A percentile compares a stretch with the other conserved stretches of the same genome.
These are phyloP conservation scores for Pseudopyricularia javanii DNA, from an alignment of 2,329 filamentous ascomycete genomes.

Conservation along the genomic window DNA sequence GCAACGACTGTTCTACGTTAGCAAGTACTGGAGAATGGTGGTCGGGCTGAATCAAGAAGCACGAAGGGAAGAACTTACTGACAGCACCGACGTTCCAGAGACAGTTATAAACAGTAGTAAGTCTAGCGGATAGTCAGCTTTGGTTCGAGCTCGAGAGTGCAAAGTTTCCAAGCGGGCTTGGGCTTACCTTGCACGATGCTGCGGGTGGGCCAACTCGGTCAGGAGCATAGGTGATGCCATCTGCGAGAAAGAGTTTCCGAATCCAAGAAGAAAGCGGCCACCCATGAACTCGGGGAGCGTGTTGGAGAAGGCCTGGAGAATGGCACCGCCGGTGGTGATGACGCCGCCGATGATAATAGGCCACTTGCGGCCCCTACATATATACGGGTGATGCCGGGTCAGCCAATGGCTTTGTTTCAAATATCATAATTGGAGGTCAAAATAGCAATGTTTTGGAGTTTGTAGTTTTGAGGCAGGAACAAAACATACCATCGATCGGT, in stretches of 20 bases:
- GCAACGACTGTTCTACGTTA: constrained; percentile 18
- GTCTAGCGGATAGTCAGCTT: neutral
- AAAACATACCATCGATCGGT: neutral
- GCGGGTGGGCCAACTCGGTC: constrained; percentile 7
- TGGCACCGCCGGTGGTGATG: constrained; percentile 32
- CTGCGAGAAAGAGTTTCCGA: constrained; percentile 9
- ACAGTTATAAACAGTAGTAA: constrained; percentile 4
- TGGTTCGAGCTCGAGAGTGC: no score
- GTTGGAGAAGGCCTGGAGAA: constrained; percentile 37
- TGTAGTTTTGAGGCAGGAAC: no score
- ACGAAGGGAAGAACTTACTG: neutral
- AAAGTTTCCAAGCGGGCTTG: no score
- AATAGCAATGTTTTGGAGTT: no score
- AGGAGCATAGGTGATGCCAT: constrained; percentile 8
- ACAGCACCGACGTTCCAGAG: constrained; percentile 6
- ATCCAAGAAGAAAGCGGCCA: constrained; percentile 13
- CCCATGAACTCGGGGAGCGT: constrained; percentile 11
- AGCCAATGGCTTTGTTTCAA: no score
- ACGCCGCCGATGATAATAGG: neutral
- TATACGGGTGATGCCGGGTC: no score
- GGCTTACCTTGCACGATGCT: constrained; percentile 3
- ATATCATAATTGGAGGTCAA: no score
- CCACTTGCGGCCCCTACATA: neutral
- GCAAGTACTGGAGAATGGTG: neutral
- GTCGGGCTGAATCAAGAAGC: neutral